phyloP scores from a whole-genome alignment of 805 yeast genomes.

The Candida morakotiae region DNA sequence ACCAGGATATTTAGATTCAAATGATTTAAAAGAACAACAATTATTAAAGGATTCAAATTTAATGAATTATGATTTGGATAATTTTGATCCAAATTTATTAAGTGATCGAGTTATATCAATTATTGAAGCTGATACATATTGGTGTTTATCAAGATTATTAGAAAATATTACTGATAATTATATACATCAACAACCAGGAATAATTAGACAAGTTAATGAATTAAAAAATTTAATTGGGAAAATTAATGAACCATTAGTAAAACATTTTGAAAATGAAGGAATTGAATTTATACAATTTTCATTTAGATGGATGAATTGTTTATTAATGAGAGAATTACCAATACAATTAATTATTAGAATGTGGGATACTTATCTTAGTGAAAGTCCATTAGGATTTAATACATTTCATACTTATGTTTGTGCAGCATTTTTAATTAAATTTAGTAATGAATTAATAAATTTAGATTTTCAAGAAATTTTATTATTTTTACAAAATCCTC shows the following conservation, averaged over 20 bases:
- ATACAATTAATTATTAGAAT: conserved; percentile 77
- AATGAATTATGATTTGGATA: conserved; percentile 38
- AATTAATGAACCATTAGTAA: conserved; percentile 69
- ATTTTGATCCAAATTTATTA: conserved; percentile 58
- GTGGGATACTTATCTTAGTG: conserved; percentile 95
- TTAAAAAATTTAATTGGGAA: conserved; percentile 72
- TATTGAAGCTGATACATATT: conserved; percentile 93
- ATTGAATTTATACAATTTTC: conserved; percentile 95
- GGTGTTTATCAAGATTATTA: conserved; percentile 88
- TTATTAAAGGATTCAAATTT: conserved; percentile 24
- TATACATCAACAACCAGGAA: conserved; percentile 98
- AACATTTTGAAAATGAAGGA: conserved; percentile 74
- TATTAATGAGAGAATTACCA: conserved; percentile 88
- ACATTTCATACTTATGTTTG: conserved; percentile 96
- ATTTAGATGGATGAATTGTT: conserved; percentile 98
- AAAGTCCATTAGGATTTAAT: conserved; percentile 74
- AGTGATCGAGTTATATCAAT: conserved; percentile 58
- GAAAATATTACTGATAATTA: conserved; percentile 97
- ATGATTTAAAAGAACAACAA: conserved; percentile 17
- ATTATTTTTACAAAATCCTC: conserved; percentile 86
- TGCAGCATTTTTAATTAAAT: conserved; percentile 90
- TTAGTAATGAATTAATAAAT: conserved; percentile 69
- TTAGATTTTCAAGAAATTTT: conserved; percentile 95
- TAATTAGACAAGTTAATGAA: conserved; percentile 82
- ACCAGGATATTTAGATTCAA: conserved; percentile 30